Conservation (phyloP, 495 filamentous ascomycete species). For the Xylaria telfairii region DNA sequence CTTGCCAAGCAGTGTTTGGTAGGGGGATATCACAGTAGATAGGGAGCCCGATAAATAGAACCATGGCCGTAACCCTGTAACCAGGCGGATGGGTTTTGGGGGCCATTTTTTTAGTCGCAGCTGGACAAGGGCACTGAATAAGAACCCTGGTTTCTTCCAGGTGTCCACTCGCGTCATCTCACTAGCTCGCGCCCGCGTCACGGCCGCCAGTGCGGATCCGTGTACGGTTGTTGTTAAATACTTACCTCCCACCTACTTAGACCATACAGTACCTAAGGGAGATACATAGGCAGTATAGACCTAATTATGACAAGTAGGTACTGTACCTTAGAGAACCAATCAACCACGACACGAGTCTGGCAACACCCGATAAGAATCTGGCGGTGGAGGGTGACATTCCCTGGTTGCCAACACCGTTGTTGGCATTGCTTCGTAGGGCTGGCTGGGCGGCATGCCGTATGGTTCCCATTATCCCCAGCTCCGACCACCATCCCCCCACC, state of each 20-base stretch:
- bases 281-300: too few relatives aligned
- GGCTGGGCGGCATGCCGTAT: too few relatives aligned
- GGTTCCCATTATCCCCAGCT: too few relatives aligned
- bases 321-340: background rate
- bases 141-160: background rate
- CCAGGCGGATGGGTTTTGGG: conserved; percentile 8
- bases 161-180: background rate
- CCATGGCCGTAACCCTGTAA: conserved; percentile 1
- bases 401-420: background rate
- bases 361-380: background rate
- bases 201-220: background rate
- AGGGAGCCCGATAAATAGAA: background rate
- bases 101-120: background rate
- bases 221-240: background rate
- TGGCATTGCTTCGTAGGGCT: conserved; percentile 6
- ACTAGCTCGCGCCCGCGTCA: background rate
- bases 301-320: background rate
- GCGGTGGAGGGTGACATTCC: background rate
- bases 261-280: too few relatives aligned
- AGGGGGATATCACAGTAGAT: too few relatives aligned
- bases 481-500: background rate
- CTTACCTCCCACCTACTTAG: too few relatives aligned
- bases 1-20: too few relatives aligned
- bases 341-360: background rate
- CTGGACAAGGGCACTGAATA: conserved; percentile 5